A percentile compares a stretch with the other conserved stretches of the same genome.
Evolutionary conservation across 306 rosid species (phyloP).

Genomic region (Lagenaria siceraria): DNA sequence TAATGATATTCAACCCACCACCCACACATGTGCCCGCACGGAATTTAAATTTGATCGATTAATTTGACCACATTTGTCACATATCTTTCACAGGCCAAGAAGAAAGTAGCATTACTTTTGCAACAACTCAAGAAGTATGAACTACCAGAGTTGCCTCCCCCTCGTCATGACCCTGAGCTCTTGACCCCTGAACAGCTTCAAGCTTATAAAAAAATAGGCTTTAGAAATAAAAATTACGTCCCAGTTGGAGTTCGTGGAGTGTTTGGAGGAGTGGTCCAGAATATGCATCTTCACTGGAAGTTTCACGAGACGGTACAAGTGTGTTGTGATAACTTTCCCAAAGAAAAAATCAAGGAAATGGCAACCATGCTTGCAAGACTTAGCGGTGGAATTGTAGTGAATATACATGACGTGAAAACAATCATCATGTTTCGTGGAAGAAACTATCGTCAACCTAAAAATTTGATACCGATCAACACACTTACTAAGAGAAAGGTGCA

Average conservation of each 20-base stretch:
- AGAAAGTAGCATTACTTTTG: slow-evolving; percentile 78
- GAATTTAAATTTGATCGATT: neutral
- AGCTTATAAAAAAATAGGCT: slow-evolving; percentile 78
- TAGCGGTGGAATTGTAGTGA: slow-evolving; percentile 88
- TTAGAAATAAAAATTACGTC: slow-evolving; percentile 84
- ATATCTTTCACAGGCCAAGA: slow-evolving; percentile 69
- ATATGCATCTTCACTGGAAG: slow-evolving; percentile 99
- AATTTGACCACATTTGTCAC: neutral
- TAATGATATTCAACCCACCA: neutral
- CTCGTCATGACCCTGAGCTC: slow-evolving; percentile 90
- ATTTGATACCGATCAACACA: slow-evolving; percentile 89
- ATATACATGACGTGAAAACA: slow-evolving; percentile 78
- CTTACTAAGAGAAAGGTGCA: slow-evolving; percentile 97
- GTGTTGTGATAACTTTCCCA: slow-evolving; percentile 96
- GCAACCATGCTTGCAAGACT: slow-evolving; percentile 88
- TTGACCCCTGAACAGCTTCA: slow-evolving; percentile 83
- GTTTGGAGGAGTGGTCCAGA: slow-evolving; percentile 97
- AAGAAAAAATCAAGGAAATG: slow-evolving; percentile 96
- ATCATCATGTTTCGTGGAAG: slow-evolving; percentile 97
- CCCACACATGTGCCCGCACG: neutral
- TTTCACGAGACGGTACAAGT: slow-evolving; percentile 98
- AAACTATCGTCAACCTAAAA: slow-evolving; percentile 94
- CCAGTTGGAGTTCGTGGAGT: slow-evolving; percentile 99
- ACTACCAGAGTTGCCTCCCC: slow-evolving; percentile 78
- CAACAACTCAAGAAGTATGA: slow-evolving; percentile 94